phyloP scores from a whole-genome alignment of 2,329 filamentous ascomycete species.

The Aspergillus candidus region DNA sequence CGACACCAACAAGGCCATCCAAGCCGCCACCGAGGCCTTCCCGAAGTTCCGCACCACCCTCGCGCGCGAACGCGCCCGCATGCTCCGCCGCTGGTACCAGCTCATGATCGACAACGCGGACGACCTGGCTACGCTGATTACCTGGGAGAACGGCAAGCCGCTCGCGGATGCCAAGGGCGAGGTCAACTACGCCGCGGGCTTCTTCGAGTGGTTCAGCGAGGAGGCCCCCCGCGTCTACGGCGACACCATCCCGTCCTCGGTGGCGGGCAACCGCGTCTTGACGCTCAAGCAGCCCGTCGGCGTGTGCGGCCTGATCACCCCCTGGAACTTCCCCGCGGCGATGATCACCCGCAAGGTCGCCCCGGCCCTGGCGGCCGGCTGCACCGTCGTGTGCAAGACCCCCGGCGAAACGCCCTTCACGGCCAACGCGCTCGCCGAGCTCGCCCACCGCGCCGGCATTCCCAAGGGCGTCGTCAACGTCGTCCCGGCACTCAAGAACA shows the following conservation, averaged over 20 bases:
- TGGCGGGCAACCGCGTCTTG: conserved; percentile 56
- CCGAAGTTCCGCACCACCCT: conserved; percentile 56
- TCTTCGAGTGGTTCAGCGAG: conserved; percentile 60
- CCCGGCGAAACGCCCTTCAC: conserved; percentile 91
- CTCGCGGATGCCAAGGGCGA: conserved; percentile 55
- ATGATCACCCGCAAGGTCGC: conserved; percentile 49
- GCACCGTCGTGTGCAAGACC: conserved; percentile 87
- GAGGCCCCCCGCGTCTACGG: conserved; percentile 55
- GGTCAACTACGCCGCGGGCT: conserved; percentile 53
- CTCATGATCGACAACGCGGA: conserved; percentile 61
- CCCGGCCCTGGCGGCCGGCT: conserved; percentile 77
- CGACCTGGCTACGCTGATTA: conserved; percentile 60
- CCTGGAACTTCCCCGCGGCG: conserved; percentile 58
- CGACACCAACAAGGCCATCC: conserved; percentile 76
- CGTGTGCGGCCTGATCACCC: conserved; percentile 61
- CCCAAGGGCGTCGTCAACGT: conserved; percentile 3
- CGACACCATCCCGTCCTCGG: conserved; percentile 55
- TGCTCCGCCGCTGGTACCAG: conserved; percentile 63
- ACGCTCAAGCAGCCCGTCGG: conserved; percentile 62
- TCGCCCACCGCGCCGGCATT: conserved; percentile 33
- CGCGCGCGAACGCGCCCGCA: conserved; percentile 53
- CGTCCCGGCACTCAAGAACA: conserved; percentile 4
- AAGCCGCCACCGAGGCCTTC: conserved; percentile 70
- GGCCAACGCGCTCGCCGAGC: conserved; percentile 77
- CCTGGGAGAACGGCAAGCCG: conserved; percentile 66